Evolutionary conservation across 2,329 filamentous ascomycete genomes (phyloP).

Genomic region (Elsinoe perseae): DNA sequence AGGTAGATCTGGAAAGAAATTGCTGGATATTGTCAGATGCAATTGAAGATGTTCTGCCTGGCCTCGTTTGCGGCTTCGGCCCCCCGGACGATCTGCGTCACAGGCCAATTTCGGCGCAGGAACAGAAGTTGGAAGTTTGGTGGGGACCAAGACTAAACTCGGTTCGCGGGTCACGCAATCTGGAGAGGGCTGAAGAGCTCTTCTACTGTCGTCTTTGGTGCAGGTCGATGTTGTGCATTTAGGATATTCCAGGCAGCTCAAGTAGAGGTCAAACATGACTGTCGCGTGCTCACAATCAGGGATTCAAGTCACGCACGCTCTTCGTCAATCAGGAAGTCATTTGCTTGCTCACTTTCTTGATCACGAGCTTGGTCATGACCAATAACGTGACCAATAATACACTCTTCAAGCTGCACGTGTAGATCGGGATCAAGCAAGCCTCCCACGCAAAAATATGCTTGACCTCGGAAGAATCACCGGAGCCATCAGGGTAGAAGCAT

Average conservation of each 20-base stretch:
- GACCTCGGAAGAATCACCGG: neutral
- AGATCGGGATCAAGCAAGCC: neutral
- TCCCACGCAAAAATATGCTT: constrained; percentile 8
- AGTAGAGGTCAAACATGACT: neutral
- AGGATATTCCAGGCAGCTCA: neutral
- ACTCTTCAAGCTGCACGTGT: neutral
- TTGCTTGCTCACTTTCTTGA: neutral
- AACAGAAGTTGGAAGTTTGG: constrained; percentile 1
- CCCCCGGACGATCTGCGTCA: constrained; percentile 10
- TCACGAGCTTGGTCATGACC: constrained; percentile 1
- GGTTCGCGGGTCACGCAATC: constrained; percentile 1
- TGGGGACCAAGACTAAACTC: neutral
- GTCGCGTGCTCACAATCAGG: neutral
- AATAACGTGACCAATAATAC: constrained; percentile 7
- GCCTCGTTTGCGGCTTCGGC: neutral
- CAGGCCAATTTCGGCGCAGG: constrained; percentile 8
- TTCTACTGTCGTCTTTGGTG: neutral
- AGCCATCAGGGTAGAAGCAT: neutral
- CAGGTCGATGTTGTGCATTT: neutral
- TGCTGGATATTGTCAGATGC: neutral
- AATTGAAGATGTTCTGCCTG: neutral
- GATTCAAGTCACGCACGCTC: neutral
- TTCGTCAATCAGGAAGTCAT: constrained; percentile 3
- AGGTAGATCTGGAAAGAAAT: neutral
- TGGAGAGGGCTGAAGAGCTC: neutral